Evolutionary conservation across 768 basidiomycete species (phyloP).

Genomic region (Filobasidium floriforme): DNA sequence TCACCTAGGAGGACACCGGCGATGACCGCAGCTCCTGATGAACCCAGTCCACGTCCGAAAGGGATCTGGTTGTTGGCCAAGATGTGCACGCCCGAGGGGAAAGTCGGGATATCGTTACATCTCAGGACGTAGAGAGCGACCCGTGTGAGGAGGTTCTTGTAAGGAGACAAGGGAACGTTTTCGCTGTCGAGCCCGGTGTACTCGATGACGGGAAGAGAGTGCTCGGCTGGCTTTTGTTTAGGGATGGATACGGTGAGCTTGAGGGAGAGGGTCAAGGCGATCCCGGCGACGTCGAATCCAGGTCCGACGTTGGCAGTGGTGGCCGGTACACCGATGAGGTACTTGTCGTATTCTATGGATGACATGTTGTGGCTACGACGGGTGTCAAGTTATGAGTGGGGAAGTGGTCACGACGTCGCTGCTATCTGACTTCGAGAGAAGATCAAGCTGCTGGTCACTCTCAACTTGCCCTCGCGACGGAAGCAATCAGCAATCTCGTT

Average conservation of each 20-base stretch:
- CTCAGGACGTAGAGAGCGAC: conserved; percentile 97
- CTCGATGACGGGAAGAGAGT: conserved; percentile 56
- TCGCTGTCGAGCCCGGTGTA: conserved; percentile 82
- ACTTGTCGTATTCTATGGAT: conserved; percentile 20
- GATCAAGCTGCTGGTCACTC: too few species aligned
- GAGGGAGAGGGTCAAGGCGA: conserved; percentile 81
- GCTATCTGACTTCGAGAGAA: too few species aligned
- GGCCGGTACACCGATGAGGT: conserved; percentile 82
- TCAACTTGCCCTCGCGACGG: too few species aligned
- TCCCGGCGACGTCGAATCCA: conserved; percentile 98
- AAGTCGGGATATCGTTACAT: conserved; percentile 64
- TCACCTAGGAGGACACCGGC: conserved; percentile 88
- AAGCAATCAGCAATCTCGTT: too few species aligned
- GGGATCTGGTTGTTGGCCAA: conserved; percentile 82
- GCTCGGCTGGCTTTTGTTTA: conserved; percentile 41
- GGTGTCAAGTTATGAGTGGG: not conserved
- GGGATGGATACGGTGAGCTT: conserved; percentile 59
- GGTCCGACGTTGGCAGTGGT: conserved; percentile 98
- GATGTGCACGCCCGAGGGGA: conserved; percentile 69
- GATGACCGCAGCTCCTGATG: conserved; percentile 97
- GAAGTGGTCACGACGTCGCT: too few species aligned
- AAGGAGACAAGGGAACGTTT: conserved; percentile 86
- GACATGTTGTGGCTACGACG: not conserved
- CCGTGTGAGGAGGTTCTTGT: conserved; percentile 93
- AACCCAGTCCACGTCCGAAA: conserved; percentile 93